Evolutionary conservation across 192 early-diverging fungal genomes (phyloP).

Genomic region (Coemansia sp.): DNA sequence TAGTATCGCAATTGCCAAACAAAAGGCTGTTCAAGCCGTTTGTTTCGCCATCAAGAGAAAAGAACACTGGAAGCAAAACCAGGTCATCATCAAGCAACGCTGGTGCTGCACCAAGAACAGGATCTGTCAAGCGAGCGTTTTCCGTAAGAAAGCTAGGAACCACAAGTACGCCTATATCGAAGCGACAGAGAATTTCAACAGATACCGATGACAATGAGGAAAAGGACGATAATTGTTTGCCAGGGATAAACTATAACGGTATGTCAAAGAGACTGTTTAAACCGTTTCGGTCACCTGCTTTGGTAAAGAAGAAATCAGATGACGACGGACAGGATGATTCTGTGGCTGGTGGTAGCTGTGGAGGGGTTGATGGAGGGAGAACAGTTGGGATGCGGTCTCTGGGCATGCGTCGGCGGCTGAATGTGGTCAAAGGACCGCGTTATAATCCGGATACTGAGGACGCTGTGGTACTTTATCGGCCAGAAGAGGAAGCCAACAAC

Average conservation of each 20-base stretch:
- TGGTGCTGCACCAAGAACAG: background rate
- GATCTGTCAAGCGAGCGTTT: constrained; percentile 35
- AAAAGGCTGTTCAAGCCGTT: constrained; percentile 47
- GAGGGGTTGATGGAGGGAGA: constrained; percentile 8
- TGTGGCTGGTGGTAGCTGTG: background rate
- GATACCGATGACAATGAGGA: constrained; percentile 12
- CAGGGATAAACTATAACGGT: constrained; percentile 53
- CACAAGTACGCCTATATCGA: background rate
- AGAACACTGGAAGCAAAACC: constrained; percentile 6
- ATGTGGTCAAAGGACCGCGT: constrained; percentile 59
- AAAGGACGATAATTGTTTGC: constrained; percentile 25
- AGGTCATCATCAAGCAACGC: background rate
- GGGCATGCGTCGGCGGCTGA: constrained; percentile 61
- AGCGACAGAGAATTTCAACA: constrained; percentile 15
- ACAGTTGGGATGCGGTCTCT: constrained; percentile 30
- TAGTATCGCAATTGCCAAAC: constrained; percentile 35
- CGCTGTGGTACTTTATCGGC: constrained; percentile 85
- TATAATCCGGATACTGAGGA: constrained; percentile 82
- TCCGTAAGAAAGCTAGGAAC: constrained; percentile 32
- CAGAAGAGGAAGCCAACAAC: constrained; percentile 58
- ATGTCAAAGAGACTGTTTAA: constrained; percentile 50
- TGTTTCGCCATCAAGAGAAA: constrained; percentile 33
- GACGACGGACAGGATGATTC: constrained; percentile 9
- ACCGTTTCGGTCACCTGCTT: constrained; percentile 48
- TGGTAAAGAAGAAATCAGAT: constrained; percentile 9